These are phyloP conservation scores for Paracorniculantispora psalliotae DNA, from an alignment of 2,329 filamentous ascomycete genomes.

Conservation along the genomic window DNA sequence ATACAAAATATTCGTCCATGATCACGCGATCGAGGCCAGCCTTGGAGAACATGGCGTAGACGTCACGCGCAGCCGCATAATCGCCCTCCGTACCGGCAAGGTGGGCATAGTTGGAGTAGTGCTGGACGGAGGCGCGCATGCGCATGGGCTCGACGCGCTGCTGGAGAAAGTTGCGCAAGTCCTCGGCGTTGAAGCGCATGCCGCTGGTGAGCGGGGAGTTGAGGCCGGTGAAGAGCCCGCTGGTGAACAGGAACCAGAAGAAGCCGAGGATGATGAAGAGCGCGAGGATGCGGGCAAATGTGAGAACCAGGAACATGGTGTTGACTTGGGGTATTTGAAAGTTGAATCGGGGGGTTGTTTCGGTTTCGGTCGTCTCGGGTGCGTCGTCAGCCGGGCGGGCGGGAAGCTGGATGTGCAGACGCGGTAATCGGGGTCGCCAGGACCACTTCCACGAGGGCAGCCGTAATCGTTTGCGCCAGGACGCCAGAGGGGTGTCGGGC, in stretches of 20 bases:
- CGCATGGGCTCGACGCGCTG: slow-evolving; percentile 63
- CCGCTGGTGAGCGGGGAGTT: slow-evolving; percentile 58
- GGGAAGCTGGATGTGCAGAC: slow-evolving; percentile 45
- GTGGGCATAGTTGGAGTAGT: slow-evolving; percentile 81
- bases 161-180: slow-evolving; percentile 71
- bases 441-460: slow-evolving; percentile 52
- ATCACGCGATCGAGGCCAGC: slow-evolving; percentile 70
- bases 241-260: slow-evolving; percentile 80
- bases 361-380: background rate
- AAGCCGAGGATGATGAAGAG: slow-evolving; percentile 70
- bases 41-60: slow-evolving; percentile 69
- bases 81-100: slow-evolving; percentile 93
- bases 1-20: slow-evolving; percentile 78
- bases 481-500: slow-evolving; percentile 41
- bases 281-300: slow-evolving; percentile 69
- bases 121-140: slow-evolving; percentile 68
- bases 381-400: slow-evolving; percentile 26
- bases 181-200: slow-evolving; percentile 74
- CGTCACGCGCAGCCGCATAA: slow-evolving; percentile 77
- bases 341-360: background rate
- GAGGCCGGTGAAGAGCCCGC: slow-evolving; percentile 70
- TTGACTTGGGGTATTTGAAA: slow-evolving; percentile 33
- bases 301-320: slow-evolving; percentile 46
- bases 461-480: slow-evolving; percentile 53
- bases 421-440: slow-evolving; percentile 50